Conservation (phyloP, 1,139 yeast genomes). For the Hyphopichia pseudoburtonii region DNA sequence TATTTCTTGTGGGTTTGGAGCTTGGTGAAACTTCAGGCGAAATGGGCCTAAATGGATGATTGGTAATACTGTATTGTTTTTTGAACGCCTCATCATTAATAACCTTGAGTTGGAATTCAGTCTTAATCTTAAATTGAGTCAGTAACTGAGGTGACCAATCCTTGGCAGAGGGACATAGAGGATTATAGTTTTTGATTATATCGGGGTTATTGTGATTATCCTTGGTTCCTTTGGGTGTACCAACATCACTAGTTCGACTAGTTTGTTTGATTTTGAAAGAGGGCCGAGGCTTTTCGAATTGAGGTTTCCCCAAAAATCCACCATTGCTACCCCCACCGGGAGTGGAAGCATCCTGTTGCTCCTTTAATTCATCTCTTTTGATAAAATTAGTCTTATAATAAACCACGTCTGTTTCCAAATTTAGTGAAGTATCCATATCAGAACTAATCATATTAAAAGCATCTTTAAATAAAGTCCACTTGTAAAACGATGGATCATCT, state of each 20-base stretch:
- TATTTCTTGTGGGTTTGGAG: constrained; percentile 44
- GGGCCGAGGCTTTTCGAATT: constrained; percentile 24
- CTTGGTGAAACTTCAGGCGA: constrained; percentile 48
- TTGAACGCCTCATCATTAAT: constrained; percentile 44
- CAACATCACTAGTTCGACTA: not conserved
- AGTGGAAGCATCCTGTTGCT: constrained; percentile 7
- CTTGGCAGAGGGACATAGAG: constrained; percentile 42
- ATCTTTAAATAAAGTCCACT: constrained; percentile 38
- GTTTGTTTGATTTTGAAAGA: constrained; percentile 25
- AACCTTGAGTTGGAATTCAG: constrained; percentile 37
- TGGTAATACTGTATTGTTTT: constrained; percentile 27
- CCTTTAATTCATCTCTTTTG: constrained; percentile 34
- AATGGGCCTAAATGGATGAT: constrained; percentile 36
- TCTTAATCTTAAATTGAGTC: constrained; percentile 28
- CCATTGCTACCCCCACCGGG: not conserved
- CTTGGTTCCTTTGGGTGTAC: constrained; percentile 4
- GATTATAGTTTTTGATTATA: constrained; percentile 20
- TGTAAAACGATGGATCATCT: constrained; percentile 18
- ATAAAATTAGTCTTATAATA: constrained; percentile 49
- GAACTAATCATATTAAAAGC: constrained; percentile 32
- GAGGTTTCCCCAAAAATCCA: constrained; percentile 7
- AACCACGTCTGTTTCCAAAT: constrained; percentile 44
- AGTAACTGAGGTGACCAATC: constrained; percentile 38
- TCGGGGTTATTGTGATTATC: constrained; percentile 11
- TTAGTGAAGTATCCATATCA: constrained; percentile 32